These are phyloP conservation scores for Recurvomyces mirabilis DNA, from an alignment of 495 filamentous ascomycete genomes.

Conservation along the genomic window DNA sequence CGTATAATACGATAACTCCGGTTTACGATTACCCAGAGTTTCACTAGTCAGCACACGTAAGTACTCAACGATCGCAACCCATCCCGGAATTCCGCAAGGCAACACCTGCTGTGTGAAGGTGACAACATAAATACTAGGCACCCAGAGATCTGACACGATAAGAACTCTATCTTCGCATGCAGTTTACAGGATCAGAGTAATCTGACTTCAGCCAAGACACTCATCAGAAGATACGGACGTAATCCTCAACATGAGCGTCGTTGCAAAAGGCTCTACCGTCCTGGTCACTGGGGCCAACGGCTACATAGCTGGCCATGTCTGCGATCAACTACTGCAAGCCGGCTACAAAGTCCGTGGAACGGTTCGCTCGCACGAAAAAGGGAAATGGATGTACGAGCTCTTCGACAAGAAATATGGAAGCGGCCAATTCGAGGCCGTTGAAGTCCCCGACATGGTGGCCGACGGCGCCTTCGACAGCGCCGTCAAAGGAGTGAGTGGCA, in stretches of 20 bases:
- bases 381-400: conserved; percentile 30
- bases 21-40: too few species aligned
- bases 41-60: too few species aligned
- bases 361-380: conserved; percentile 34
- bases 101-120: too few species aligned
- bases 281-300: conserved; percentile 49
- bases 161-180: too few species aligned
- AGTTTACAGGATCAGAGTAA: too few species aligned
- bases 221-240: too few species aligned
- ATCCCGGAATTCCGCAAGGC: too few species aligned
- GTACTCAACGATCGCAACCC: too few species aligned
- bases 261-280: conserved; percentile 14
- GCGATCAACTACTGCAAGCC: conserved; percentile 37
- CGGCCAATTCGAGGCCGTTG: conserved; percentile 13
- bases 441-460: conserved; percentile 17
- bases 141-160: too few species aligned
- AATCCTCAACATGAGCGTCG: conserved; percentile 6
- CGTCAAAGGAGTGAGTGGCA: conserved; percentile 20
- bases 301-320: conserved; percentile 42
- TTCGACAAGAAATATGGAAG: conserved; percentile 12
- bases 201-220: too few species aligned
- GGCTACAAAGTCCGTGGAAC: conserved; percentile 45
- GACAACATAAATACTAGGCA: too few species aligned
- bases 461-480: conserved; percentile 31
- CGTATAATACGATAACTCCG: too few species aligned